Conservation (phyloP, 345 rosid genomes). For the Sisymbrium altissimum region DNA sequence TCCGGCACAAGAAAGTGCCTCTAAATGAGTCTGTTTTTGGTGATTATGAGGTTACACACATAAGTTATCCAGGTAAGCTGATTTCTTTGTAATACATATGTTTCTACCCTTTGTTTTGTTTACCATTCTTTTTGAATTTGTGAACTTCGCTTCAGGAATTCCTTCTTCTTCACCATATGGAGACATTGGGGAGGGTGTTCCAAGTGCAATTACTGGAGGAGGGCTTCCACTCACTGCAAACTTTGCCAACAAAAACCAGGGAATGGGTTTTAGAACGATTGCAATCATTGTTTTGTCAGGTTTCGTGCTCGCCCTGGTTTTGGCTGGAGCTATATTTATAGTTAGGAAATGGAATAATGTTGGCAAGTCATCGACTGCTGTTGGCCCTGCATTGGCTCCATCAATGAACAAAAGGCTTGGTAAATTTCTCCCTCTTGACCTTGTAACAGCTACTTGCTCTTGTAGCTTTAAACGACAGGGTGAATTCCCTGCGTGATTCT, state of each 20-base stretch:
- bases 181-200: constrained; percentile 52
- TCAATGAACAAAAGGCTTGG: constrained; percentile 88
- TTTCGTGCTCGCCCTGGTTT: constrained; percentile 70
- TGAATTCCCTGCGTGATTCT: neutral
- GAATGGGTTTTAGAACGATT: constrained; percentile 67
- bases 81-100: constrained; percentile 17
- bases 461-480: neutral
- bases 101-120: constrained; percentile 1
- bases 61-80: constrained; percentile 81
- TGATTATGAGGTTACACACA: constrained; percentile 62
- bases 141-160: constrained; percentile 49
- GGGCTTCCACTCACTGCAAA: constrained; percentile 71
- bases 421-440: constrained; percentile 30
- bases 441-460: neutral
- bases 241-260: constrained; percentile 58
- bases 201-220: constrained; percentile 65
- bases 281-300: constrained; percentile 72
- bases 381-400: constrained; percentile 66
- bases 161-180: constrained; percentile 80
- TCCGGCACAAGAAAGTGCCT: constrained; percentile 71
- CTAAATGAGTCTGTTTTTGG: constrained; percentile 80
- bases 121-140: constrained; percentile 21
- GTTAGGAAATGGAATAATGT: constrained; percentile 69
- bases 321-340: constrained; percentile 64
- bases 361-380: constrained; percentile 85